Conservation (phyloP, 139 green algal species). For the Micromonas commoda region DNA sequence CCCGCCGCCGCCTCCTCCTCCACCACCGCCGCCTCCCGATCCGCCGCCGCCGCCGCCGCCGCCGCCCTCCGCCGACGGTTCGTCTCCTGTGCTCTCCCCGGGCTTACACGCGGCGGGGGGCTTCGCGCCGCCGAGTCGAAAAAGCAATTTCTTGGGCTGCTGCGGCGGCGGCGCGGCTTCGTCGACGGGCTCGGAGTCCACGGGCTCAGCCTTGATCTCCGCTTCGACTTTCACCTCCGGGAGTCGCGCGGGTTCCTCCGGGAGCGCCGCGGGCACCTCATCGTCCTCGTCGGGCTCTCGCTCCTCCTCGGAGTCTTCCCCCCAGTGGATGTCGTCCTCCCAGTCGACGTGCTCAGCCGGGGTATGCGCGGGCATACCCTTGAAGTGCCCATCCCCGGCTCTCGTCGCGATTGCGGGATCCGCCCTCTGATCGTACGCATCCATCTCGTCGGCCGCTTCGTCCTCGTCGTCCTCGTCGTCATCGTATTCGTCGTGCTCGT, state of each 20-base stretch:
- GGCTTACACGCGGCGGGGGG: too few relatives aligned
- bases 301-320: too few relatives aligned
- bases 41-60: too few relatives aligned
- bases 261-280: not conserved
- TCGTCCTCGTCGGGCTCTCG: not conserved
- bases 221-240: not conserved
- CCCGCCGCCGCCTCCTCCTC: too few relatives aligned
- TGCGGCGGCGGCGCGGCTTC: too few relatives aligned
- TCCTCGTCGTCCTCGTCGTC: not conserved
- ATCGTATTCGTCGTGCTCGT: not conserved
- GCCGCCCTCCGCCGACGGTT: too few relatives aligned
- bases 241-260: not conserved
- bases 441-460: not conserved
- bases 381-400: not conserved
- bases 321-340: not conserved
- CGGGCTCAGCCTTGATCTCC: not conserved
- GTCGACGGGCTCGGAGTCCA: not conserved
- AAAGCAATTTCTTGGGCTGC: too few relatives aligned
- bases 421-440: not conserved
- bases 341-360: conserved; percentile 1
- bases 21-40: too few relatives aligned
- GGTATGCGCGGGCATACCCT: not conserved
- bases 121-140: too few relatives aligned
- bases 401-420: not conserved
- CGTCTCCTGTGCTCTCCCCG: too few relatives aligned